phyloP scores from a whole-genome alignment of 805 yeast species.

The Kurtzmaniella cleridarum region DNA sequence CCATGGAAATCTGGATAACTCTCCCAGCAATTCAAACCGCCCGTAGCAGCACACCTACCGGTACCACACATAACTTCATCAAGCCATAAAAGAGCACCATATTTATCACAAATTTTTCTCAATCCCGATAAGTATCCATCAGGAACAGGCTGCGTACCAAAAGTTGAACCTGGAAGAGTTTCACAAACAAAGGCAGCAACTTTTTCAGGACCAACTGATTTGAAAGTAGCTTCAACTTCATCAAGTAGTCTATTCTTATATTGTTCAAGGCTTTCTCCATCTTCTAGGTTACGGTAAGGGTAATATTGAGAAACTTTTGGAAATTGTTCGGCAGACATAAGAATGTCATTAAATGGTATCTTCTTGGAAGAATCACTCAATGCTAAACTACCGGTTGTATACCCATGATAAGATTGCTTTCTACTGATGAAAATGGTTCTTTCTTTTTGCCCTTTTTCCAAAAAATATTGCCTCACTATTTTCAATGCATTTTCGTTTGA shows the following conservation, averaged over 20 bases:
- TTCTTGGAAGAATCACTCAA: slow-evolving; percentile 15
- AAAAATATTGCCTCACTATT: slow-evolving; percentile 20
- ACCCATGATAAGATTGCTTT: slow-evolving; percentile 25
- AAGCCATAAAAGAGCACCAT: slow-evolving; percentile 24
- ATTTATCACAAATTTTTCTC: slow-evolving; percentile 25
- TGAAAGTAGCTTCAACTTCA: slow-evolving; percentile 17
- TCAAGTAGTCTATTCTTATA: slow-evolving; percentile 18
- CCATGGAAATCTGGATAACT: slow-evolving; percentile 19
- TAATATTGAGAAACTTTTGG: slow-evolving; percentile 15
- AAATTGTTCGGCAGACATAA: too few relatives aligned
- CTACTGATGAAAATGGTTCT: slow-evolving; percentile 21
- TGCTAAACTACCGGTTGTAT: slow-evolving; percentile 21
- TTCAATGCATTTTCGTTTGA: slow-evolving; percentile 25
- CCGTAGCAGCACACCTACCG: slow-evolving; percentile 22
- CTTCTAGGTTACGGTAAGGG: slow-evolving; percentile 25
- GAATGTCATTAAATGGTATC: not conserved
- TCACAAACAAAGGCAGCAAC: slow-evolving; percentile 22
- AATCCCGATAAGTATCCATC: slow-evolving; percentile 22
- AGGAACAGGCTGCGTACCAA: slow-evolving; percentile 24
- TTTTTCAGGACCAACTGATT: slow-evolving; percentile 23
- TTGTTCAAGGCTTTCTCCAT: slow-evolving; percentile 16
- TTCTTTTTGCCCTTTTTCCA: slow-evolving; percentile 18
- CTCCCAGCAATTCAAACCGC: slow-evolving; percentile 27
- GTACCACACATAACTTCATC: slow-evolving; percentile 36
- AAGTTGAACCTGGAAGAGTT: slow-evolving; percentile 23